Evolutionary conservation across 2,329 filamentous ascomycete species (phyloP).

Genomic region (Atkinsonella hypoxylon): DNA sequence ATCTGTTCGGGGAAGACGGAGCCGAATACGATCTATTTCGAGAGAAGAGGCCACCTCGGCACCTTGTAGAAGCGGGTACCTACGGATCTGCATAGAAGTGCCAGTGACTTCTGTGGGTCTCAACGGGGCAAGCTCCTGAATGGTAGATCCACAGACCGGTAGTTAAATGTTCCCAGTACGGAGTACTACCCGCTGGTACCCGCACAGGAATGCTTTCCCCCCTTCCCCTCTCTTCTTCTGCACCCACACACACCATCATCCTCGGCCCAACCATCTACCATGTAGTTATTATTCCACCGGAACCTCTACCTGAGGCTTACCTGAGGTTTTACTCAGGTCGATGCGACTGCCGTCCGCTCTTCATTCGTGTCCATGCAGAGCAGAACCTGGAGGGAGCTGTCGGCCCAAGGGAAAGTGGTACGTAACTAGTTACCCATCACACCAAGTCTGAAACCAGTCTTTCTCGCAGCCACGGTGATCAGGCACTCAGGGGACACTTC

Average conservation of each 20-base stretch:
- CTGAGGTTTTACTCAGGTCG: not conserved
- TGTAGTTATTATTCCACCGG: too few species aligned
- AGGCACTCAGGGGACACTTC: not conserved
- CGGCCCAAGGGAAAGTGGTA: not conserved
- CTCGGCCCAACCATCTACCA: too few species aligned
- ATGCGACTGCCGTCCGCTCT: not conserved
- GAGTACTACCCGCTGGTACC: too few species aligned
- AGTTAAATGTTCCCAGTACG: too few species aligned
- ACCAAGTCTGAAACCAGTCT: not conserved
- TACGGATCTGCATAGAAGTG: too few species aligned
- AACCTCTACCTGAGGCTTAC: not conserved
- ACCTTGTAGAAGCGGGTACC: not conserved
- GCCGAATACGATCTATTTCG: not conserved
- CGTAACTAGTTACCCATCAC: not conserved
- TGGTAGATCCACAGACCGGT: too few species aligned
- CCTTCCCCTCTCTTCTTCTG: too few species aligned
- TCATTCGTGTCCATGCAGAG: not conserved
- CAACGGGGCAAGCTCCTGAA: too few species aligned
- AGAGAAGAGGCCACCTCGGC: not conserved
- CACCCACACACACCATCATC: too few species aligned
- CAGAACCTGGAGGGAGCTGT: not conserved
- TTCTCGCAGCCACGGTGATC: not conserved
- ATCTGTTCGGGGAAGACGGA: conserved; percentile 1
- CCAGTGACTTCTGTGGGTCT: too few species aligned
- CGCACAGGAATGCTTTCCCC: too few species aligned